Base-by-base conservation (phyloP, 108 stramenopile species). In the Pseudonitzschia multiseries region DNA sequence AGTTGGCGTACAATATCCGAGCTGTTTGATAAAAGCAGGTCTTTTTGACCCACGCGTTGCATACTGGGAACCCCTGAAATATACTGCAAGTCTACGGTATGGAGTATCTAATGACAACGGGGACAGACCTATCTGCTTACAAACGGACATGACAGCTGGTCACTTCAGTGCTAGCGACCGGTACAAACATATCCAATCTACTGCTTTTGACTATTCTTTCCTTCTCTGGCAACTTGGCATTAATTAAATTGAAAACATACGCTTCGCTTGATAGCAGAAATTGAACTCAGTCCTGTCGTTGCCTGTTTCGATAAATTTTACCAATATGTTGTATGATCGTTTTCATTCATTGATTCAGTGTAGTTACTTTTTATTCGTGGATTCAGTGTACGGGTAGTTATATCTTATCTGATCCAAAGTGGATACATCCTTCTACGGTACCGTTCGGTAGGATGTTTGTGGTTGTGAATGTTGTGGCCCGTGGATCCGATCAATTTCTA, bases 121-220 rank as follows among this genome's bases (percentile, higher is more conserved):
- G 28, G 79, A 75, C 4, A 77, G 86, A 12, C 68, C 71, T 2
- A 71, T 92, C 13, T 67, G 88, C 54, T 56, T 93, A 33, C 89
- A 91, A 77, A 77, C 87, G 29, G 93, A 98, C 65, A 90, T 98
- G 91, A 71, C 74, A 36, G 84, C 95, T 17, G 98, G 98, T 24
- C 98, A 98, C 75, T 98, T 97, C 68, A 82, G 83, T 50, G 96
- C 94, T n/a, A 79, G 81, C 14, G 96, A 98, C 79, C 84, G 98
- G 22, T 98, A 98, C 93, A 93, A 94, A 72, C 93, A 94, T 77
- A 68, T 93, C 51, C 81, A 83, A 20, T 95, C 96, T 65, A 70
- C 79, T 24, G 90, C 96, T 0, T 94, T 97, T 66, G 95, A 97
- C 61, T 95, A 86, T 70, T 93, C 94, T 41, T 97, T 93, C 75